A percentile compares a stretch with the other conserved stretches of the same genome.
These are phyloP conservation scores for Ambrosia trifida DNA, from an alignment of 129 eudicot species.

Conservation along the genomic window DNA sequence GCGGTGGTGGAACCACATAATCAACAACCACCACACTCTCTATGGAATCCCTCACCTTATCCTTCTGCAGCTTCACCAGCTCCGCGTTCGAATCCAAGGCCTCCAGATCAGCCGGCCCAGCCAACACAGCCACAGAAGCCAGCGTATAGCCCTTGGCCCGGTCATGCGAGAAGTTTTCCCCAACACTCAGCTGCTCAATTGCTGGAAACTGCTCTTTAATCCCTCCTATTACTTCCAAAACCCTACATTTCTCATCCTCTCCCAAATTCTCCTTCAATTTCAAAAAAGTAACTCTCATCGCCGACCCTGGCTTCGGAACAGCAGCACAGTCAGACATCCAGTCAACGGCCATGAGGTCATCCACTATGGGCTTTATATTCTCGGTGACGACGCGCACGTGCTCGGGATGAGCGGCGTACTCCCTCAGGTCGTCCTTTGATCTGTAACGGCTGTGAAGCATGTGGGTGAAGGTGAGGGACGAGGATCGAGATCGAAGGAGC, in stretches of 20 bases:
- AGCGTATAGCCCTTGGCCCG: conserved; percentile 78
- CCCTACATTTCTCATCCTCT: conserved; percentile 44
- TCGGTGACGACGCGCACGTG: conserved; percentile 55
- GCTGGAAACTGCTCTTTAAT: conserved; percentile 42
- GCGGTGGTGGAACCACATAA: conserved; percentile 50
- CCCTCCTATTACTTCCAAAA: conserved; percentile 53
- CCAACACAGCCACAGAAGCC: conserved; percentile 54
- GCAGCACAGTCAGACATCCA: conserved; percentile 54
- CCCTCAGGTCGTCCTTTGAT: conserved; percentile 42
- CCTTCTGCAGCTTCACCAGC: conserved; percentile 46
- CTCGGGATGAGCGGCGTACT: conserved; percentile 57
- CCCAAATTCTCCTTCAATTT: conserved; percentile 59
- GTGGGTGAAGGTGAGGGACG: conserved; percentile 73
- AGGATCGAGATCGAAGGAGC: conserved; percentile 37
- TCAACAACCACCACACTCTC: conserved; percentile 58
- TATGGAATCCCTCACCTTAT: conserved; percentile 55
- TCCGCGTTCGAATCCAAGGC: conserved; percentile 43
- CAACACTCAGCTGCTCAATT: conserved; percentile 52
- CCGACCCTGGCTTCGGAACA: conserved; percentile 51
- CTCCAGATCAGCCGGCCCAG: conserved; percentile 52
- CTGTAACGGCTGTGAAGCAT: conserved; percentile 76
- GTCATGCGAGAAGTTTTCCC: conserved; percentile 76
- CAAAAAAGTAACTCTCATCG: conserved; percentile 53
- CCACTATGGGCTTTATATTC: conserved; percentile 49
- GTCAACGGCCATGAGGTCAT: conserved; percentile 80